Base-by-base conservation (phyloP, 2,329 filamentous ascomycete genomes). In the Neonectria ditissima region DNA sequence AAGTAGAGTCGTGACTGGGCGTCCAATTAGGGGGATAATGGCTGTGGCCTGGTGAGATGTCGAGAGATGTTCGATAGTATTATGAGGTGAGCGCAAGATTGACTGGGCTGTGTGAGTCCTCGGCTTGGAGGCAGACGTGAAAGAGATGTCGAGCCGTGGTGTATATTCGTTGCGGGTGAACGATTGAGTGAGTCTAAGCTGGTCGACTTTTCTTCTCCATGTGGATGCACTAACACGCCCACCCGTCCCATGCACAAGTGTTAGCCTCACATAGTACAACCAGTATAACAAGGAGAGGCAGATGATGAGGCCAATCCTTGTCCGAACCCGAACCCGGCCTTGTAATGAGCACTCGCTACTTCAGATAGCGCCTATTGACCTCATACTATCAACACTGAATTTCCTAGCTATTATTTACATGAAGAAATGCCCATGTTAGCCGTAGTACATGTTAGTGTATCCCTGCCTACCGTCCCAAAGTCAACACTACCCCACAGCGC, bases 161-260 rank as follows among this genome's bases (percentile, higher is more conserved):
- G n/a, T 10, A 34, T 41, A 20, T 50, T 51, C 34, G 24, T 41
- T 14, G 44, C n/a, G 59, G 22, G 44, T 16, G 52, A 37, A 30
- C 28, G 28, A 30, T 30, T 30, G 28, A 9, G 32, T 50, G 18
- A 37, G 44, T 16, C 5, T 18, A 48, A 30, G 5, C 18, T 24
- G 9, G 45, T 37, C 20, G 37, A 58, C 59, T 50, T 62, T 60
- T 59, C 48, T 41, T 32, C 22, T 24, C n/a, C 26, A 37, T 55
- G 32, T 37, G 34, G 4, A 37, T 37, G 13, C 34, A 37, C 34
- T 34, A 34, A 16, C 32, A 34, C 16, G 10, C 14, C 14, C 32
- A 14, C 14, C 13, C 34, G 16, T 16, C 34, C 14, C 16, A 37
- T 3, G 34, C 34, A 16, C 34, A 2, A n/a, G 34, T 37, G 5